phyloP scores from a whole-genome alignment of 441 rosid species.

The Populus hybrid region DNA sequence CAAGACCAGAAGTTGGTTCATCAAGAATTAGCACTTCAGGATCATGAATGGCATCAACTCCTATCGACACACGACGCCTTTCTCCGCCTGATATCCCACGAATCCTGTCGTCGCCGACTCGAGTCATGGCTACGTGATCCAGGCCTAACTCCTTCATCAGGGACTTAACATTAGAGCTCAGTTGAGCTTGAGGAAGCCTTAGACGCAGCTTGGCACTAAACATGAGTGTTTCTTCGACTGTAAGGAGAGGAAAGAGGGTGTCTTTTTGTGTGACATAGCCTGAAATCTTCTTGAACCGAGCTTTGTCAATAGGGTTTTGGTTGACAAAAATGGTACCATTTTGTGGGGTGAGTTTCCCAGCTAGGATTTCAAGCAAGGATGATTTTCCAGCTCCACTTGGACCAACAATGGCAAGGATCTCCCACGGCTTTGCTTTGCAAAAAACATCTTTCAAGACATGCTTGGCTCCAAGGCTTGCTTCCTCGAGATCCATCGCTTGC shows the following conservation, averaged over 20 bases:
- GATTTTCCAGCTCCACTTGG: constrained; percentile 99
- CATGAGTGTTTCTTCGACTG: constrained; percentile 89
- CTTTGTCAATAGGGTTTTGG: constrained; percentile 49
- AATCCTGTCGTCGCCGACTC: constrained; percentile 73
- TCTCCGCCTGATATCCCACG: constrained; percentile 97
- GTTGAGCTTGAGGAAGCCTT: constrained; percentile 46
- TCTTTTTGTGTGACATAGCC: constrained; percentile 90
- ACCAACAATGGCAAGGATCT: constrained; percentile 85
- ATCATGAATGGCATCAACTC: constrained; percentile 85
- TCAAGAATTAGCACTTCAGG: constrained; percentile 88
- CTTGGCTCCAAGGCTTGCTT: constrained; percentile 26
- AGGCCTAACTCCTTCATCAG: constrained; percentile 79
- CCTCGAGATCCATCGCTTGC: constrained; percentile 17
- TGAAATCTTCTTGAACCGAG: constrained; percentile 64
- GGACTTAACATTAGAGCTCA: constrained; percentile 57
- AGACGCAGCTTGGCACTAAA: constrained; percentile 80
- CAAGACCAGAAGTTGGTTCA: constrained; percentile 97
- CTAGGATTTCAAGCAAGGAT: constrained; percentile 72
- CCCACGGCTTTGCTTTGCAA: constrained; percentile 89
- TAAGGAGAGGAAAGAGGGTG: constrained; percentile 79
- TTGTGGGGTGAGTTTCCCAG: constrained; percentile 51
- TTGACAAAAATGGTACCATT: constrained; percentile 63
- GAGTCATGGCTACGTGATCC: constrained; percentile 53
- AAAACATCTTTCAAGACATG: constrained; percentile 61
- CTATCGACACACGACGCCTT: constrained; percentile 89